Percentiles rank a stretch among this genome's conserved stretches.
Conservation (phyloP, 2,329 filamentous ascomycete genomes). For the Akanthomyces muscarius region DNA sequence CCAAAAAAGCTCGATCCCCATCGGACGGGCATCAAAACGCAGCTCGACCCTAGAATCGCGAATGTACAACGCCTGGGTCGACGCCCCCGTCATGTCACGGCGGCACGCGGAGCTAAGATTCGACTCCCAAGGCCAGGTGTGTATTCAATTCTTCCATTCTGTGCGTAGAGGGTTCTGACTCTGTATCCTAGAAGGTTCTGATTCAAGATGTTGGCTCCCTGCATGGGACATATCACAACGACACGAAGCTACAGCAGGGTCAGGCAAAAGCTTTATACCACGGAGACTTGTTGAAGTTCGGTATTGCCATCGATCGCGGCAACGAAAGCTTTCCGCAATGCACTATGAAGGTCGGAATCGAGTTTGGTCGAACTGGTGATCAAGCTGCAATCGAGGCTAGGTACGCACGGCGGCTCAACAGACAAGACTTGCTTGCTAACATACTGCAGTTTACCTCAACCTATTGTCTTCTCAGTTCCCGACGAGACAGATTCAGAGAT, state of each 20-base stretch:
- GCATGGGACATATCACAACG: slow-evolving; percentile 50
- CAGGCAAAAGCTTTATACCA: slow-evolving; percentile 21
- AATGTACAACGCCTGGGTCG: slow-evolving; percentile 60
- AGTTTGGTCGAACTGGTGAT: slow-evolving; percentile 28
- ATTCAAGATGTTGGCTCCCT: slow-evolving; percentile 47
- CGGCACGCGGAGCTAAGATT: slow-evolving; percentile 56
- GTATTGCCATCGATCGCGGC: slow-evolving; percentile 33
- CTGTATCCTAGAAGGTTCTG: slow-evolving; percentile 36
- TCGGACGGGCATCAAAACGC: slow-evolving; percentile 45
- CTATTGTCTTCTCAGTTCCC: slow-evolving; percentile 38
- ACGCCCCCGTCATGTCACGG: slow-evolving; percentile 69
- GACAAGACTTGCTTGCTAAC: slow-evolving; percentile 19
- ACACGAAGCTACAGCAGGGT: slow-evolving; percentile 22
- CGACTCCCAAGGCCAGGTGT: slow-evolving; percentile 42
- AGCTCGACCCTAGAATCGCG: slow-evolving; percentile 31
- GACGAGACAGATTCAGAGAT: slow-evolving; percentile 35
- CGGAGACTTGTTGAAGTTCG: slow-evolving; percentile 35
- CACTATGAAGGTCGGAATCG: slow-evolving; percentile 31
- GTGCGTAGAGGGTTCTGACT: slow-evolving; percentile 23
- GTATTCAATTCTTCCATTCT: slow-evolving; percentile 17
- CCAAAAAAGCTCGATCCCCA: slow-evolving; percentile 27
- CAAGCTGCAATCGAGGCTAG: not conserved
- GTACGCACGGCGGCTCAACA: not conserved
- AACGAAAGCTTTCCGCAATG: slow-evolving; percentile 36
- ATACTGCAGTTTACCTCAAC: slow-evolving; percentile 22